Evolutionary conservation across 169 alveolate species (phyloP).

Genomic region (Plasmodium malariae): DNA sequence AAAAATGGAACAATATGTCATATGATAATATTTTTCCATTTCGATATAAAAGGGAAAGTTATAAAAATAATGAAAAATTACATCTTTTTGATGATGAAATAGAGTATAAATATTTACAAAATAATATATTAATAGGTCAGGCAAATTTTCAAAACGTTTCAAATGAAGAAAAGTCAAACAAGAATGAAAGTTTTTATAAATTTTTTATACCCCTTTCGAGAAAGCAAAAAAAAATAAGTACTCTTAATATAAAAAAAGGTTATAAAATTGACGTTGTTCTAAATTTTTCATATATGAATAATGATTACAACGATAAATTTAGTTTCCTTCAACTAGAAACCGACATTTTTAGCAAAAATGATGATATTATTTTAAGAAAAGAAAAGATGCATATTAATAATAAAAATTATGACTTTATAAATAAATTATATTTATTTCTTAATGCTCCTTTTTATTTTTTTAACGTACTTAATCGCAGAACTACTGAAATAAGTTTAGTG

Average conservation of each 20-base stretch:
- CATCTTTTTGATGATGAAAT: constrained; percentile 17
- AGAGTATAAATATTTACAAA: constrained; percentile 33
- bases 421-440: constrained; percentile 59
- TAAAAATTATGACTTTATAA: constrained; percentile 53
- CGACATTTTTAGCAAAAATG: constrained; percentile 16
- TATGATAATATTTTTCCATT: background rate
- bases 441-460: constrained; percentile 65
- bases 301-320: constrained; percentile 53
- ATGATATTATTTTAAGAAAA: constrained; percentile 23
- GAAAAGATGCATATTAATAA: constrained; percentile 58
- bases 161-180: background rate
- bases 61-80: constrained; percentile 3
- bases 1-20: constrained; percentile 4
- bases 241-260: constrained; percentile 44
- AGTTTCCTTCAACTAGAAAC: constrained; percentile 45
- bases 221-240: constrained; percentile 8
- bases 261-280: constrained; percentile 53
- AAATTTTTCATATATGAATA: constrained; percentile 55
- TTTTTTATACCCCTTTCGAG: constrained; percentile 31
- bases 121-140: constrained; percentile 61
- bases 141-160: constrained; percentile 23
- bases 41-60: background rate
- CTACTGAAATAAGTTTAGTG: constrained; percentile 21
- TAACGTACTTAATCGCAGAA: constrained; percentile 30
- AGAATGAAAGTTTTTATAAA: constrained; percentile 7